A percentile compares a stretch with the other conserved stretches of the same genome.
Evolutionary conservation across 495 filamentous ascomycete genomes (phyloP).

Genomic region (Penicillium pulvis): DNA sequence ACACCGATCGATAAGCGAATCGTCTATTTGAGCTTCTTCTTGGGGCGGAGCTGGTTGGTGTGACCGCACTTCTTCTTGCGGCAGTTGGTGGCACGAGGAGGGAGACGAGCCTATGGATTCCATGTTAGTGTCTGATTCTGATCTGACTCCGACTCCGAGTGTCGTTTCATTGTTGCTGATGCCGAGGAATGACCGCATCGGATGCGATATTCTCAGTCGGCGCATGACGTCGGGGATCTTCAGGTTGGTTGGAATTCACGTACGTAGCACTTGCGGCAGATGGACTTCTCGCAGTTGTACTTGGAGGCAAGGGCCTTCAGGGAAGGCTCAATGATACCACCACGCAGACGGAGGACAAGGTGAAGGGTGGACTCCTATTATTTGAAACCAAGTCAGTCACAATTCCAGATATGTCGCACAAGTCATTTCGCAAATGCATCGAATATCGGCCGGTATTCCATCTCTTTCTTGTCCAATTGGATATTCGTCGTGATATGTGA

Average conservation of each 20-base stretch:
- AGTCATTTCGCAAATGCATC: constrained; percentile 7
- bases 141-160: not conserved
- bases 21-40: constrained; percentile 99
- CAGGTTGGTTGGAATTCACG: constrained; percentile 34
- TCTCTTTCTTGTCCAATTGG: constrained; percentile 13
- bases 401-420: constrained; percentile 3
- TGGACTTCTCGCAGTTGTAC: constrained; percentile 99
- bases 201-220: not conserved
- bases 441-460: constrained; percentile 9
- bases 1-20: constrained; percentile 38
- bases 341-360: constrained; percentile 97
- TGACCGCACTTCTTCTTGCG: constrained; percentile 99
- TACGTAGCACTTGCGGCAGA: constrained; percentile 99
- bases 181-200: not conserved
- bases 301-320: constrained; percentile 97
- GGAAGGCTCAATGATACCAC: constrained; percentile 98
- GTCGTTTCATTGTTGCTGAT: not conserved
- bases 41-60: constrained; percentile 99
- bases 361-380: constrained; percentile 95
- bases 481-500: not conserved
- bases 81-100: constrained; percentile 98
- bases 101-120: constrained; percentile 76
- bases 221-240: not conserved
- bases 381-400: constrained; percentile 29
- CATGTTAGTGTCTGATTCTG: constrained; percentile 18